Evolutionary conservation across 2,329 filamentous ascomycete genomes (phyloP).

Genomic region (Cordyceps cicadae): DNA sequence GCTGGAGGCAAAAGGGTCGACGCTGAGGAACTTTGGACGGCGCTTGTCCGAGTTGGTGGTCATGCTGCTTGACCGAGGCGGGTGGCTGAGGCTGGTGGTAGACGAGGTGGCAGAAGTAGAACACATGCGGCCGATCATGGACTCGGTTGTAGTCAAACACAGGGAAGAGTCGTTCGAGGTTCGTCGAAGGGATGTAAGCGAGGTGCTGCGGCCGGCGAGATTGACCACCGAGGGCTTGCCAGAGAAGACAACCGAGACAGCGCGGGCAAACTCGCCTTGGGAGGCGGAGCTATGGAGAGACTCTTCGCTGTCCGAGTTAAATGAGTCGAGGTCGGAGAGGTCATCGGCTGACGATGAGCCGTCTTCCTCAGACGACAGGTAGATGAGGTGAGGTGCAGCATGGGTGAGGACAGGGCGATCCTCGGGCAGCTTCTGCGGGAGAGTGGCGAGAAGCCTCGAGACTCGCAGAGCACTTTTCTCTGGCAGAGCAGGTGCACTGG

Average conservation of each 20-base stretch:
- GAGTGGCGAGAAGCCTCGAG: slow-evolving; percentile 32
- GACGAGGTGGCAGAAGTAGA: slow-evolving; percentile 26
- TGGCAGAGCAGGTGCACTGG: slow-evolving; percentile 37
- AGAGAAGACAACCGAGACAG: slow-evolving; percentile 51
- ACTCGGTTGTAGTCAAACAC: slow-evolving; percentile 25
- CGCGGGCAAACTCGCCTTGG: slow-evolving; percentile 48
- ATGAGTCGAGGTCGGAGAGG: slow-evolving; percentile 23
- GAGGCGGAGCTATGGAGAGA: slow-evolving; percentile 28
- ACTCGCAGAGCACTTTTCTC: slow-evolving; percentile 41
- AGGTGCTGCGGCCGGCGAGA: slow-evolving; percentile 37
- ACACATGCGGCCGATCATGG: slow-evolving; percentile 22
- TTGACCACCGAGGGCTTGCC: slow-evolving; percentile 53
- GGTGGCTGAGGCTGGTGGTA: slow-evolving; percentile 24
- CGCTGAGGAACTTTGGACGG: slow-evolving; percentile 41
- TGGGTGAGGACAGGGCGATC: slow-evolving; percentile 27
- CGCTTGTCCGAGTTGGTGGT: slow-evolving; percentile 28
- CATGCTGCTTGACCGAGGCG: slow-evolving; percentile 36
- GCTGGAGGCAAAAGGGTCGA: slow-evolving; percentile 44
- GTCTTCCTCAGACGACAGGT: slow-evolving; percentile 59
- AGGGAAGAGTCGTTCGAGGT: slow-evolving; percentile 19
- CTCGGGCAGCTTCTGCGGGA: slow-evolving; percentile 24
- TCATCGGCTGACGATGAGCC: slow-evolving; percentile 52
- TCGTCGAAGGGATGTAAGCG: slow-evolving; percentile 27
- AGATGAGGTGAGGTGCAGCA: slow-evolving; percentile 47
- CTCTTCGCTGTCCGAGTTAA: slow-evolving; percentile 36